These are phyloP conservation scores for Brassica napus DNA, from an alignment of 345 rosid genomes.

Conservation along the genomic window Da-Ae NC_063441.1:19299001-19299500, in stretches of 20 bases:
- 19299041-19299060: not conserved
- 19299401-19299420: conserved; percentile 38
- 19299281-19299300: conserved; percentile 43
- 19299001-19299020: not conserved
- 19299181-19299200: not conserved
- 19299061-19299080: not conserved
- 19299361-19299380: conserved; percentile 16
- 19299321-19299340: conserved; percentile 46
- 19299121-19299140: conserved; percentile 23
- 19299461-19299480: conserved; percentile 25
- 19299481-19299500: conserved; percentile 11
- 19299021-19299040: not conserved
- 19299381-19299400: conserved; percentile 41
- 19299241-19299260: not conserved
- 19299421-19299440: not conserved
- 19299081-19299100: not conserved
- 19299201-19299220: not conserved
- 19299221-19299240: conserved; percentile 23
- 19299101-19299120: conserved; percentile 11
- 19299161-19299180: not conserved
- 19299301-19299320: conserved; percentile 54
- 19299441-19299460: not conserved
- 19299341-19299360: not conserved
- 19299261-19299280: conserved; percentile 31
- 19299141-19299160: conserved; percentile 24